Evolutionary conservation across 2,329 filamentous ascomycete species (phyloP), one percentile per base, ranked within the genome.

Genomic region (Penicillium corylophilum): DNA sequence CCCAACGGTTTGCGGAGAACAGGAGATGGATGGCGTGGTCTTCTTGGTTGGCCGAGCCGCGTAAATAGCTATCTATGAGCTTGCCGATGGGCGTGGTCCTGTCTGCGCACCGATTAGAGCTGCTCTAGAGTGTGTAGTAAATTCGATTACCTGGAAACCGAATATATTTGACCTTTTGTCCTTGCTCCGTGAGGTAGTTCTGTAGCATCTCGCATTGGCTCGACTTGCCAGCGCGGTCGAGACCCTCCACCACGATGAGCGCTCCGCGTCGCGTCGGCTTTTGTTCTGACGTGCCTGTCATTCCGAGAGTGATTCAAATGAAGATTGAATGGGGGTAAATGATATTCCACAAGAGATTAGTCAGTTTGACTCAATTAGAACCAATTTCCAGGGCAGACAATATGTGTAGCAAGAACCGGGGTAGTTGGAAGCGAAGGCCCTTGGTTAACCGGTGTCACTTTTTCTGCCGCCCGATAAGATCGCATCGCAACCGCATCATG

Each of bases 1-100:
- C 92, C 92, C 92, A 96, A 43, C 92, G 82, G 69, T 96, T 96
- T 9, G 92, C 90, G 53, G 87, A 90, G 72, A 96, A 96, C 18
- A 96, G 80, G 1, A 96, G 80, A 70, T 96, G 92, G 62, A 96
- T 93, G 4, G 87, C 88, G 66, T 95, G 90, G 70, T 96, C 91
- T 55, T 94, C 89, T 71, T 92, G 83, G 51, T 89, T 81, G 22
- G 82, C 77, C 50, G 87, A 73, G 52, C 86, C 86, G 58, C 83
- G 86, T 56, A 96, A 81, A 68, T 96, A 96, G 41, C 77, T 76
- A 70, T 95, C 86, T 69, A 96, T 96, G 82, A 95, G 87, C 63
- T 89, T 82, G 1, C 92, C 92, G 61, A 93, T 95, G 0, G 88
- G 82, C 4, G 92, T 95, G 3, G 84, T 86, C 59, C 92, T 82